Conservation (phyloP, 2,329 filamentous ascomycete species). For the Aspergillus caelatus region DNA sequence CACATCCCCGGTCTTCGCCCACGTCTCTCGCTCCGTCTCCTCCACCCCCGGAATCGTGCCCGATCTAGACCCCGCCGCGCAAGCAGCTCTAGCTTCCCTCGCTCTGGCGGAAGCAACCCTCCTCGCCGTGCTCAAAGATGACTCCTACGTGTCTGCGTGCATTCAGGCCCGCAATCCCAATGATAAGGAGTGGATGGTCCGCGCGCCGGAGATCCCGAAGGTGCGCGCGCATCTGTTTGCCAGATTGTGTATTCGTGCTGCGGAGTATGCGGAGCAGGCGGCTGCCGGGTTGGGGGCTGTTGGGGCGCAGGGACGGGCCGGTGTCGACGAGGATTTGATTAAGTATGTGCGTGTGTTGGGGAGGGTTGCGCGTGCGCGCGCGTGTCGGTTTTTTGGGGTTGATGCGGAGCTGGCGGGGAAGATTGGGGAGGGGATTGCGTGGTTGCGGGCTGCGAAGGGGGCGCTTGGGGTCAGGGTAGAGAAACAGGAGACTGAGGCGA, state of each 20-base stretch:
- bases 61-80: constrained; percentile 52
- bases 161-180: constrained; percentile 79
- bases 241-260: constrained; percentile 80
- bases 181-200: constrained; percentile 96
- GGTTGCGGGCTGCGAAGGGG: constrained; percentile 76
- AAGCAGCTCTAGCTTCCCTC: constrained; percentile 54
- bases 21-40: constrained; percentile 31
- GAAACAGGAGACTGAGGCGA: constrained; percentile 48
- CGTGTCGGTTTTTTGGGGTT: constrained; percentile 86
- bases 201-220: constrained; percentile 81
- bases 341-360: constrained; percentile 77
- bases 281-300: constrained; percentile 52
- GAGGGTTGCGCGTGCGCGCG: constrained; percentile 76
- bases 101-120: constrained; percentile 87
- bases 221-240: constrained; percentile 88
- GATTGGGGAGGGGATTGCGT: constrained; percentile 82
- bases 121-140: constrained; percentile 88
- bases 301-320: constrained; percentile 27
- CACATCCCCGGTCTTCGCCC: constrained; percentile 51
- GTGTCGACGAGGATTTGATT: constrained; percentile 65
- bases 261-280: constrained; percentile 82
- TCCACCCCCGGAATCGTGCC: constrained; percentile 21
- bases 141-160: constrained; percentile 83
- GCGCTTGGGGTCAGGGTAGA: constrained; percentile 68
- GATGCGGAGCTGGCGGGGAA: constrained; percentile 83